Base-by-base conservation (phyloP, 2,329 filamentous ascomycete genomes). In the Kalmusia sp. region DNA sequence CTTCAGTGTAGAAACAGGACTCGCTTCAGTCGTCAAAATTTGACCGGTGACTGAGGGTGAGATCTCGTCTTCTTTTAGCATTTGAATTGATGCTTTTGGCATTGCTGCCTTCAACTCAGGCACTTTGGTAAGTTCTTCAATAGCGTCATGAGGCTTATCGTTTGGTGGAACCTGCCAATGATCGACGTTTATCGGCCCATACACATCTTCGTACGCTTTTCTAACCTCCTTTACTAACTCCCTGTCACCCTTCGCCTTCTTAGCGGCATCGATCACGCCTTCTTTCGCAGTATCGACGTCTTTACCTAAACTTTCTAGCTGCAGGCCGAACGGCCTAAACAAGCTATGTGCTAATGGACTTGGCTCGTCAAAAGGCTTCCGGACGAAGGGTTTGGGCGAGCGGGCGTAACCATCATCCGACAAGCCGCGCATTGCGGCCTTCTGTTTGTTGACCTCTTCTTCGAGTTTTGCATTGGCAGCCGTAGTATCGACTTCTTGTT, bases 271-370 rank as follows among this genome's bases (percentile, higher is more conserved):
- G 4, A 57, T 54, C 37, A 34, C 3, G 22, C 48, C 37, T 54
- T 52, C 8, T n/a, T 44, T 24, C 50, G 17, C 47, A 34, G 30
- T 40, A 6, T 58, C 47, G 3, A 19, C 34, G 4, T 68, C 57
- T 38, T 58, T 65, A 19, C 63, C 59, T 39, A 73, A 43, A 31
- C 57, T 68, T 11, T 65, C 61, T 7, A 73, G 19, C 11, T 64
- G 64, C 15, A 60, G 51, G 2, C 57, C 60, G 48, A 73, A 72
- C 0, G 70, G 70, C 38, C 70, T 58, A 48, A 70, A 72, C 9
- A 69, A 54, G 41, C 70, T 72, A 33, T 72, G 57, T 3, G 61
- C 58, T 19, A 73, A 57, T 12, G 67, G 65, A 28, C 44, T 63
- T 11, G 52, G 61, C 31, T 61, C 60, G 30, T 69, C 63, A 11